A percentile compares a stretch with the other conserved stretches of the same genome.
phyloP scores from a whole-genome alignment of 2,329 filamentous ascomycete species.

The Fusarium udum region DNA sequence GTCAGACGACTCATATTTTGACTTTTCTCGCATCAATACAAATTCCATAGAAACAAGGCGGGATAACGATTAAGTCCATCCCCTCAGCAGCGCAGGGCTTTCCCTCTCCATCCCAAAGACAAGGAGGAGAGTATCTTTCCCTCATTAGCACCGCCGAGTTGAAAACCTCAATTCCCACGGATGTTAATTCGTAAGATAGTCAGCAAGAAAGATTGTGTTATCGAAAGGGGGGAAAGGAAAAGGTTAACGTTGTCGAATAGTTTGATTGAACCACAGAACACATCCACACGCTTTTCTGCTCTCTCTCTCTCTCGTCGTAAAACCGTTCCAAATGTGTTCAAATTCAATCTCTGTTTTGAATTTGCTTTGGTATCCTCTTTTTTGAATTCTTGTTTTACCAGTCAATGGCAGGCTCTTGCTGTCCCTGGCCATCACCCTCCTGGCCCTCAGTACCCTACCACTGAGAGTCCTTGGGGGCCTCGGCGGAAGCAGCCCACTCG shows the following conservation, averaged over 20 bases:
- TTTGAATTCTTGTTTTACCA: constrained; percentile 34
- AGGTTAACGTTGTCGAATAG: constrained; percentile 38
- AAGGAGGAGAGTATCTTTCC: constrained; percentile 90
- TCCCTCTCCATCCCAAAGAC: constrained; percentile 72
- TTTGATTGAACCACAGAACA: constrained; percentile 39
- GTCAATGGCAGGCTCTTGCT: not conserved
- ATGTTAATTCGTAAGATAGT: constrained; percentile 34
- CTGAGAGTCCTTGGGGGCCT: constrained; percentile 65
- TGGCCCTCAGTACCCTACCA: constrained; percentile 55
- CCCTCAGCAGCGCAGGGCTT: constrained; percentile 94
- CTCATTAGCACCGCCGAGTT: constrained; percentile 89
- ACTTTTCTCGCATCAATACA: constrained; percentile 42
- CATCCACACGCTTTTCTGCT: constrained; percentile 33
- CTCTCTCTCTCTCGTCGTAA: constrained; percentile 27
- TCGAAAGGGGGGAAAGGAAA: constrained; percentile 13
- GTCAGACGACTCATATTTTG: constrained; percentile 41
- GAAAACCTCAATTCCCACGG: constrained; percentile 51
- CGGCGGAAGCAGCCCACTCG: constrained; percentile 73
- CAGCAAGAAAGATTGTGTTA: constrained; percentile 36
- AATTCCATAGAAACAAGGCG: constrained; percentile 52
- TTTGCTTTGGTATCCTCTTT: constrained; percentile 31
- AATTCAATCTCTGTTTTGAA: constrained; percentile 22
- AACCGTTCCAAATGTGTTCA: constrained; percentile 19
- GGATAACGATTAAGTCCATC: constrained; percentile 91
- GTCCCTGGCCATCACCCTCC: constrained; percentile 8